Conservation (phyloP, 805 yeast species). For the Spathaspora boniae region DNA sequence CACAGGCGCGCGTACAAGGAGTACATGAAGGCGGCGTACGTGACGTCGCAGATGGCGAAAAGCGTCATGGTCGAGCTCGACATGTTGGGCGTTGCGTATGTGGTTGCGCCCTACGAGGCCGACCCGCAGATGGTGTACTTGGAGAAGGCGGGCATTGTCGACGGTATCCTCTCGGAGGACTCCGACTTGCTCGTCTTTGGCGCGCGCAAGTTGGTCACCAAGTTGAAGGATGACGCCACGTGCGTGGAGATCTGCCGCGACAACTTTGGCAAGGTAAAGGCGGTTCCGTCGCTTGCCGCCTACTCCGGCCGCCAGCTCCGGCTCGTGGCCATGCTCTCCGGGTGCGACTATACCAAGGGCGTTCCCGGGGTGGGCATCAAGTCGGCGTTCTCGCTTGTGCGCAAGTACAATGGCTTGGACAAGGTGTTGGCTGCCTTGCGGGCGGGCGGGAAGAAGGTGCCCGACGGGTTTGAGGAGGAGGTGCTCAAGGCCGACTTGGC, state of each 20-base stretch:
- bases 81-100: conserved; percentile 52
- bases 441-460: conserved; percentile 61
- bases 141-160: conserved; percentile 68
- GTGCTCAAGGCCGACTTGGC: conserved; percentile 69
- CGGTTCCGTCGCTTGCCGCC: conserved; percentile 46
- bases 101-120: conserved; percentile 98
- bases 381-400: conserved; percentile 64
- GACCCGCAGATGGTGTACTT: conserved; percentile 94
- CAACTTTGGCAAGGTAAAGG: conserved; percentile 47
- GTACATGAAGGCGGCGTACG: conserved; percentile 77
- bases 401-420: conserved; percentile 48
- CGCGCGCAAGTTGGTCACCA: conserved; percentile 69
- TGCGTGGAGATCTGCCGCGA: conserved; percentile 67
- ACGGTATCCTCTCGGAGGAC: conserved; percentile 90
- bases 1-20: conserved; percentile 58
- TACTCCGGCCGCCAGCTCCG: conserved; percentile 59
- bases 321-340: conserved; percentile 82
- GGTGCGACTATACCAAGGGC: conserved; percentile 95
- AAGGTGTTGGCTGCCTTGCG: conserved; percentile 53
- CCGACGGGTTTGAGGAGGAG: conserved; percentile 56
- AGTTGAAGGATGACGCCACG: conserved; percentile 69
- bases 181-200: conserved; percentile 92
- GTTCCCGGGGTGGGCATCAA: conserved; percentile 75
- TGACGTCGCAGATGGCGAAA: conserved; percentile 90
- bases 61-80: conserved; percentile 72